phyloP scores from a whole-genome alignment of 2,329 filamentous ascomycete genomes.

The Colletotrichum cuscutae region DNA sequence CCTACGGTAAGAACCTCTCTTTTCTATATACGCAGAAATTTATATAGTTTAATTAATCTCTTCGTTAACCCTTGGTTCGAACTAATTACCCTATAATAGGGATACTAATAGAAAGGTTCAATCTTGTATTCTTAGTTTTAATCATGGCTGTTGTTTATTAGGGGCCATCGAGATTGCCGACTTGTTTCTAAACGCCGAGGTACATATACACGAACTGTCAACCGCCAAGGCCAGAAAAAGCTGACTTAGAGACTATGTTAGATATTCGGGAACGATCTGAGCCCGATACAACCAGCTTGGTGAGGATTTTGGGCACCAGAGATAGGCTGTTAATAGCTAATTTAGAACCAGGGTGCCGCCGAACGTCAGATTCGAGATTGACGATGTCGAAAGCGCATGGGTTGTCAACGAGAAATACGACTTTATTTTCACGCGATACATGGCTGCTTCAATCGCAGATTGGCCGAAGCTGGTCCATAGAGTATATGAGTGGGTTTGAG shows the following conservation, averaged over 20 bases:
- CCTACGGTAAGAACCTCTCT: too few species aligned
- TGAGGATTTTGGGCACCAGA: too few species aligned
- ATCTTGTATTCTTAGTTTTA: too few species aligned
- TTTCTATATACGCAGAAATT: too few species aligned
- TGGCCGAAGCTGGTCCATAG: constrained; percentile 40
- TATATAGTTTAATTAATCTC: too few species aligned
- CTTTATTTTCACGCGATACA: constrained; percentile 49
- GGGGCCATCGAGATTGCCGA: constrained; percentile 53
- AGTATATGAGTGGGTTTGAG: constrained; percentile 33
- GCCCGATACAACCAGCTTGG: constrained; percentile 43
- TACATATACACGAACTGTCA: constrained; percentile 6
- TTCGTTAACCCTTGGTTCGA: too few species aligned
- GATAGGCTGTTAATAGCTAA: not conserved
- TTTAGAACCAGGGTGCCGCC: constrained; percentile 38
- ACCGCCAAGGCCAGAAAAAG: not conserved
- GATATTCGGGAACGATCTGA: constrained; percentile 42
- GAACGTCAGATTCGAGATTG: constrained; percentile 46
- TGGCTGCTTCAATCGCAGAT: constrained; percentile 46
- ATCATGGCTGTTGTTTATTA: too few species aligned
- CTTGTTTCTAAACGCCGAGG: constrained; percentile 11
- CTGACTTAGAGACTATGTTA: not conserved
- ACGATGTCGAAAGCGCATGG: constrained; percentile 46
- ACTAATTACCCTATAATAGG: too few species aligned
- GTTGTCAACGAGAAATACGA: constrained; percentile 41
- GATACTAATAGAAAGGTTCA: too few species aligned